Evolutionary conservation across 441 rosid species (phyloP).

Genomic region (Brassica hybrid): DNA sequence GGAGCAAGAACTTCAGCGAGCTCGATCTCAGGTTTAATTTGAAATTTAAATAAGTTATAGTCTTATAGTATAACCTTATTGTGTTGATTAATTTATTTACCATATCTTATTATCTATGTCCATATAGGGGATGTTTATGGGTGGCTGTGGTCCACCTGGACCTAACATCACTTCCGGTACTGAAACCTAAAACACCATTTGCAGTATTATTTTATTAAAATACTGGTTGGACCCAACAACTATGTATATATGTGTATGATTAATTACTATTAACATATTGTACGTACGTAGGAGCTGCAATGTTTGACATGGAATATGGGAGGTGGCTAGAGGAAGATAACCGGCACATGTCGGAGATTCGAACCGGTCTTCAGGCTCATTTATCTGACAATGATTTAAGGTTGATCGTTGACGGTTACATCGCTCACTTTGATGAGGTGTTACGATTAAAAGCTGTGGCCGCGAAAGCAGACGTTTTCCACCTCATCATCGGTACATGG

Average conservation of each 20-base stretch:
- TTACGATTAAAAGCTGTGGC: constrained; percentile 59
- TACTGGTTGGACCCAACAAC: constrained; percentile 4
- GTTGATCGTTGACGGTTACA: constrained; percentile 61
- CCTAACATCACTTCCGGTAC: constrained; percentile 87
- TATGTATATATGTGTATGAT: background rate
- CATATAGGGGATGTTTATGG: constrained; percentile 65
- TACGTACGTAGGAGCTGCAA: constrained; percentile 56
- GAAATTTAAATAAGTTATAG: background rate
- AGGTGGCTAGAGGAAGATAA: constrained; percentile 79
- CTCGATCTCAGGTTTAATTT: constrained; percentile 67
- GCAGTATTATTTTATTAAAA: background rate
- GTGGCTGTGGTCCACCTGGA: constrained; percentile 65
- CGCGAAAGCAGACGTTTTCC: constrained; percentile 67
- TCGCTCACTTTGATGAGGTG: constrained; percentile 67
- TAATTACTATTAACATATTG: constrained; percentile 10
- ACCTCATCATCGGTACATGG: constrained; percentile 74
- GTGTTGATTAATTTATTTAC: background rate
- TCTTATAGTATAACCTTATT: background rate
- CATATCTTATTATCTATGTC: constrained; percentile 12
- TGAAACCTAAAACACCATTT: constrained; percentile 34
- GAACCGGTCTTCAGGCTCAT: constrained; percentile 66
- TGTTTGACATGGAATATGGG: constrained; percentile 76
- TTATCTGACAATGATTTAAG: constrained; percentile 62
- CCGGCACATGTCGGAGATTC: constrained; percentile 67
- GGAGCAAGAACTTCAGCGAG: constrained; percentile 80